These are phyloP conservation scores for Hortiboletus campestris DNA, from an alignment of 768 basidiomycete genomes.

Conservation along the genomic window DNA sequence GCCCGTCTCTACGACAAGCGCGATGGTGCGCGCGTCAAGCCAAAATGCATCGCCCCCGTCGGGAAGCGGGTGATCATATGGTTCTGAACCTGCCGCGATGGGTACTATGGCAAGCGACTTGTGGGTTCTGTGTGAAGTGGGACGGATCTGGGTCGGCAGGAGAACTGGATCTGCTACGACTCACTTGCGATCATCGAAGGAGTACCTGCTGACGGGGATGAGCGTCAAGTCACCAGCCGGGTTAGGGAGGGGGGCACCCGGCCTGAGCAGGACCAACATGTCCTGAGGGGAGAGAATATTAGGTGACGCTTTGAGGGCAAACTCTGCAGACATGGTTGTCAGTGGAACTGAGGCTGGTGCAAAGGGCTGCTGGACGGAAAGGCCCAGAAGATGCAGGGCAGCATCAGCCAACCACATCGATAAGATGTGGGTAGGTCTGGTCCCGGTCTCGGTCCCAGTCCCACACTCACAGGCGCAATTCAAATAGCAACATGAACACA, in stretches of 20 bases:
- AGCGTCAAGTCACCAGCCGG: slow-evolving; percentile 65
- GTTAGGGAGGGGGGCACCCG: slow-evolving; percentile 67
- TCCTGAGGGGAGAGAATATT: slow-evolving; percentile 70
- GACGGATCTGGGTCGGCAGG: background rate
- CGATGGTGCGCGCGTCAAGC: slow-evolving; percentile 70
- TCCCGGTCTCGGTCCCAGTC: too few species aligned
- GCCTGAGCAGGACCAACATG: slow-evolving; percentile 66
- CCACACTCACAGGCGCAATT: background rate
- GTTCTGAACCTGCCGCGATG: slow-evolving; percentile 48
- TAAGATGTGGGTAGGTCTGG: slow-evolving; percentile 3
- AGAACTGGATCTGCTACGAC: slow-evolving; percentile 20
- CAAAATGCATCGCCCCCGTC: slow-evolving; percentile 78
- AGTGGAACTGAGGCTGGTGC: slow-evolving; percentile 11
- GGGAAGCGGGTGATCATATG: slow-evolving; percentile 57
- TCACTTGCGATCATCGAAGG: slow-evolving; percentile 72
- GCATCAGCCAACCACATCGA: slow-evolving; percentile 43
- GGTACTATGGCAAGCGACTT: slow-evolving; percentile 65
- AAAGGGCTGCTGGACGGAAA: slow-evolving; percentile 55
- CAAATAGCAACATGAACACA: background rate
- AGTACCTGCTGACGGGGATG: slow-evolving; percentile 64
- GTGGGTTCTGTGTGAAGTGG: slow-evolving; percentile 51
- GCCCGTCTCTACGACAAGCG: slow-evolving; percentile 55
- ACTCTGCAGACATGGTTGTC: slow-evolving; percentile 38
- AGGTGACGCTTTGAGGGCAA: slow-evolving; percentile 55
- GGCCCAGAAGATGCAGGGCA: slow-evolving; percentile 49